Evolutionary conservation across 495 filamentous ascomycete genomes (phyloP).

Genomic region (Podospora appendiculata): DNA sequence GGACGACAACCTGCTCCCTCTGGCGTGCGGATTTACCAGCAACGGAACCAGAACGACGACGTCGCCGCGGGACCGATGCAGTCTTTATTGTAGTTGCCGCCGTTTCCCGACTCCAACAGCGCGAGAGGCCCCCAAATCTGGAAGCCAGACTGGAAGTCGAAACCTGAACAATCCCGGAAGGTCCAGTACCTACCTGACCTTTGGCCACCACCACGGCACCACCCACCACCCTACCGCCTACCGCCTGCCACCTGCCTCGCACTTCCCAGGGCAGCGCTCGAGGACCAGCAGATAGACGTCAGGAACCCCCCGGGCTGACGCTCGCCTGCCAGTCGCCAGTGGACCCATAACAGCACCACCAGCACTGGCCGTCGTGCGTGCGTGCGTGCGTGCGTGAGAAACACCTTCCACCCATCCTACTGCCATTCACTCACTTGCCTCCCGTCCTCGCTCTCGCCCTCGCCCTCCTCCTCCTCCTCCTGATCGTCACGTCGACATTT

Average conservation of each 20-base stretch:
- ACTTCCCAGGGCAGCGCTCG: not conserved
- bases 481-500: slow-evolving; percentile 10
- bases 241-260: no score
- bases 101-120: not conserved
- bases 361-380: not conserved
- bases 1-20: not conserved
- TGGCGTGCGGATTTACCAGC: not conserved
- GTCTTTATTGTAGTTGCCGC: not conserved
- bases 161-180: no score
- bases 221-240: no score
- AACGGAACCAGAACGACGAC: no score
- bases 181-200: no score
- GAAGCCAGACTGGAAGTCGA: no score
- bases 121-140: no score
- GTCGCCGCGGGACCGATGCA: no score
- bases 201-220: no score
- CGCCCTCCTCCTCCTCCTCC: slow-evolving; percentile 1
- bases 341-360: not conserved
- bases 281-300: slow-evolving; percentile 2
- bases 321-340: not conserved
- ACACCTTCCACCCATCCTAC: not conserved
- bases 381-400: no score
- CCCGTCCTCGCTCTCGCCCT: not conserved
- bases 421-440: not conserved
- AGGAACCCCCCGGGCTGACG: not conserved